A percentile compares a stretch with the other conserved stretches of the same genome.
Evolutionary conservation across 2,329 filamentous ascomycete species (phyloP).

Genomic region (Botryotinia narcissicola): DNA sequence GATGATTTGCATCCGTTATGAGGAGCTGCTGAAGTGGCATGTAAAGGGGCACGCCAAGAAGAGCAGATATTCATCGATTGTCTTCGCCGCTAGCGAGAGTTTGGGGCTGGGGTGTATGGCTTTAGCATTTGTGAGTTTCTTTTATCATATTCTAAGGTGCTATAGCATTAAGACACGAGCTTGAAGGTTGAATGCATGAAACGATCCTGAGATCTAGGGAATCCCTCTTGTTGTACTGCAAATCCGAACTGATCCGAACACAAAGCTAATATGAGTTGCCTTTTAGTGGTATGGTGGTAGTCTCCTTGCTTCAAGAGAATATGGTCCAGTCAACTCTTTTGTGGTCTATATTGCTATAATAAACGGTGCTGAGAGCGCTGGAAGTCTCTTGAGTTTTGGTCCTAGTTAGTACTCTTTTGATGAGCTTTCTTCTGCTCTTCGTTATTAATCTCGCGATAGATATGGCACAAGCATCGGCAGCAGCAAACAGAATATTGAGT

Average conservation of each 20-base stretch:
- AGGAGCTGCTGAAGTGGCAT: constrained; percentile 47
- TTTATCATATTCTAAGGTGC: neutral
- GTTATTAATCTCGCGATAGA: constrained; percentile 35
- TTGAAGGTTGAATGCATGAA: neutral
- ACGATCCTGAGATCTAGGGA: neutral
- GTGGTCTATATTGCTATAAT: constrained; percentile 54
- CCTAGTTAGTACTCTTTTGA: constrained; percentile 37
- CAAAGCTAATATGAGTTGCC: neutral
- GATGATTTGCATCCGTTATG: constrained; percentile 51
- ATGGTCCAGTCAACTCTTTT: constrained; percentile 49
- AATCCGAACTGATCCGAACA: neutral
- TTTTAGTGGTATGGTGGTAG: constrained; percentile 48
- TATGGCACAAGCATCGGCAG: constrained; percentile 56
- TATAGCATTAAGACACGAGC: neutral
- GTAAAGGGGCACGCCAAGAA: constrained; percentile 48
- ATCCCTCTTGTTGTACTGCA: neutral
- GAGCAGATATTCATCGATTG: constrained; percentile 47
- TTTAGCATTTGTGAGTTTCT: constrained; percentile 54
- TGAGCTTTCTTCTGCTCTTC: neutral
- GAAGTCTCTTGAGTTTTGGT: constrained; percentile 52
- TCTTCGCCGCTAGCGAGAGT: constrained; percentile 55
- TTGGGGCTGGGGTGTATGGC: constrained; percentile 57
- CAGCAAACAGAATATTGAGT: constrained; percentile 57
- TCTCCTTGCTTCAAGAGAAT: constrained; percentile 39
- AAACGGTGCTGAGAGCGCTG: constrained; percentile 51